These are phyloP conservation scores for Dujonia santamariae DNA, from an alignment of 1,139 yeast genomes.

Conservation along the genomic window DNA sequence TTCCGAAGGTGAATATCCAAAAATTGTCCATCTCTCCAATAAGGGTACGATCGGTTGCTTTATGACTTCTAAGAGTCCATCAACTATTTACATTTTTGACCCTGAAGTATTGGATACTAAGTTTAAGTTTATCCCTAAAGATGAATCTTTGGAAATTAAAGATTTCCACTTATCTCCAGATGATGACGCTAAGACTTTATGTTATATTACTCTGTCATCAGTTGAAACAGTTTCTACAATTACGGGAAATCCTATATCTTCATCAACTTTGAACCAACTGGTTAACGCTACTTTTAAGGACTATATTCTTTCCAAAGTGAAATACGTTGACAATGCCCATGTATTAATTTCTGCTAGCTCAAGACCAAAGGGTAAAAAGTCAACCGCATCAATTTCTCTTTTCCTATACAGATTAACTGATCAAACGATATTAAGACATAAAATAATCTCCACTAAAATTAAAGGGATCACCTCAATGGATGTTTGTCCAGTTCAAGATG, in stretches of 20 bases:
- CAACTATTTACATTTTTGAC: slow-evolving; percentile 55
- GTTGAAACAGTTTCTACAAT: slow-evolving; percentile 52
- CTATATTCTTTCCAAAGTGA: slow-evolving; percentile 53
- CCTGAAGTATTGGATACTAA: slow-evolving; percentile 48
- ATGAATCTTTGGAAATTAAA: slow-evolving; percentile 20
- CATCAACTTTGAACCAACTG: slow-evolving; percentile 21
- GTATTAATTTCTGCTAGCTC: slow-evolving; percentile 57
- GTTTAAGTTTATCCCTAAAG: slow-evolving; percentile 16
- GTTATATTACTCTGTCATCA: slow-evolving; percentile 54
- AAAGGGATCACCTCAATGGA: slow-evolving; percentile 74
- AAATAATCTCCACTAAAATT: slow-evolving; percentile 49
- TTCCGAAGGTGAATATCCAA: slow-evolving; percentile 54
- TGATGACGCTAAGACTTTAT: slow-evolving; percentile 49
- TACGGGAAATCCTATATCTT: slow-evolving; percentile 38
- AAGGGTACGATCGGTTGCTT: slow-evolving; percentile 59
- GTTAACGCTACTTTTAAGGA: slow-evolving; percentile 26
- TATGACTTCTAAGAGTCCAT: slow-evolving; percentile 61
- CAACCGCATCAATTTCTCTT: slow-evolving; percentile 26
- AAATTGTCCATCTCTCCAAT: slow-evolving; percentile 49
- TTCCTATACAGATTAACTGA: slow-evolving; percentile 41
- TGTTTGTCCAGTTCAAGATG: slow-evolving; percentile 36
- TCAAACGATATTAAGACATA: slow-evolving; percentile 40
- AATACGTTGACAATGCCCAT: slow-evolving; percentile 52
- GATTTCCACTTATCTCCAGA: slow-evolving; percentile 31
- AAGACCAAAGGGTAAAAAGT: slow-evolving; percentile 22